A percentile compares a stretch with the other conserved stretches of the same genome.
These are phyloP conservation scores for Pyropia yezoensis DNA, from an alignment of 23 red algal genomes.

Conservation along the genomic window DNA sequence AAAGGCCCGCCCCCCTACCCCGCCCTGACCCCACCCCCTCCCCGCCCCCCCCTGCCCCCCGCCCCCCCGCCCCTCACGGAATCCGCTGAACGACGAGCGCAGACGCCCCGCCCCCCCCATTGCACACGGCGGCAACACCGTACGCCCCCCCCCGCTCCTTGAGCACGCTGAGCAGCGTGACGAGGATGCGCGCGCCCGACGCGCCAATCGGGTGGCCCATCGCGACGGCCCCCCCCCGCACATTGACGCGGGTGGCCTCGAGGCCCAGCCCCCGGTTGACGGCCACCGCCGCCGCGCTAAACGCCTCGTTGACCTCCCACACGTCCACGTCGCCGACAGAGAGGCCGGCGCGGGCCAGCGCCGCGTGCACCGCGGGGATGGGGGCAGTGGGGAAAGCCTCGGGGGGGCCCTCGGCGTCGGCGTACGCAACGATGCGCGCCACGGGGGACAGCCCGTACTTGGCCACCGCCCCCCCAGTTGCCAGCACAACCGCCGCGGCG, in stretches of 20 bases:
- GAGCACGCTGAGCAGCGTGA: conserved; percentile 73
- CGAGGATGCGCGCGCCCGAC: conserved; percentile 81
- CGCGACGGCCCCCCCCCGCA: conserved; percentile 80
- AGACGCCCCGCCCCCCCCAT: conserved; percentile 92
- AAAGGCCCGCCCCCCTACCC: no score
- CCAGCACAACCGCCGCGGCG: conserved; percentile 82
- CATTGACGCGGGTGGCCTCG: conserved; percentile 50
- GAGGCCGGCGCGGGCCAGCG: conserved; percentile 34
- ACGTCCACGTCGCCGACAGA: conserved; percentile 68
- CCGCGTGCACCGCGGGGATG: conserved; percentile 61
- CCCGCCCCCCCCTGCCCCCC: no score
- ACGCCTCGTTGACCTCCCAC: conserved; percentile 96
- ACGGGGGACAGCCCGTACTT: conserved; percentile 32
- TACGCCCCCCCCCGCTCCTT: conserved; percentile 17
- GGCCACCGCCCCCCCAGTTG: conserved; percentile 27
- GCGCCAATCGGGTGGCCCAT: conserved; percentile 84
- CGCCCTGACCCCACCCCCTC: no score
- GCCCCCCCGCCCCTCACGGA: no score
- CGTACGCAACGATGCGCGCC: conserved; percentile 50
- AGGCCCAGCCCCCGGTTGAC: conserved; percentile 31
- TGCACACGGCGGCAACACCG: conserved; percentile 87
- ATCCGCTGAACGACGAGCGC: conserved; percentile 42
- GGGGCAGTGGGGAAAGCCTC: conserved; percentile 79
- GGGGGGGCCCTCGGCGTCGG: conserved; percentile 71
- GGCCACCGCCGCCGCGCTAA: conserved; percentile 70